Conservation (phyloP, 208 protist species). For the Sergeia podlipaevii region DNA sequence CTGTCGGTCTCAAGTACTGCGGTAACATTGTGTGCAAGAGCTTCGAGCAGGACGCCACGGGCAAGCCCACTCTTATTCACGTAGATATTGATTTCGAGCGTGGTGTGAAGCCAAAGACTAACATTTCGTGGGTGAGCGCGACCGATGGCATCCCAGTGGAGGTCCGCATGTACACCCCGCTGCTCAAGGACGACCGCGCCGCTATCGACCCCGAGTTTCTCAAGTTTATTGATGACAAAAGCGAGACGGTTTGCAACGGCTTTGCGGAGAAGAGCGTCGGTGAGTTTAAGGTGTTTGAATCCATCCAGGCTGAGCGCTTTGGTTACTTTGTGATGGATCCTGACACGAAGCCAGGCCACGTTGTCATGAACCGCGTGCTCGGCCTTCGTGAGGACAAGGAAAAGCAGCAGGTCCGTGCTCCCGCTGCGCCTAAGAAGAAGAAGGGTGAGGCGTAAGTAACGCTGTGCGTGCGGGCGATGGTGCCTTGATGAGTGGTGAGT, state of each 20-base stretch:
- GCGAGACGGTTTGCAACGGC: conserved; percentile 60
- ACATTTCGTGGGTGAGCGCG: conserved; percentile 90
- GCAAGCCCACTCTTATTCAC: conserved; percentile 64
- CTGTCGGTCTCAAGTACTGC: conserved; percentile 86
- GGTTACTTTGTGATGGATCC: conserved; percentile 90
- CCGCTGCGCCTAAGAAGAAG: conserved; percentile 18
- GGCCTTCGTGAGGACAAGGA: conserved; percentile 87
- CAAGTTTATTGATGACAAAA: conserved; percentile 85
- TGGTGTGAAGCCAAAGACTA: conserved; percentile 85
- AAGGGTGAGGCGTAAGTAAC: conserved; percentile 6
- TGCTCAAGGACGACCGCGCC: conserved; percentile 85
- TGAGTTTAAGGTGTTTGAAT: conserved; percentile 53
- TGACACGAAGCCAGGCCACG: conserved; percentile 46
- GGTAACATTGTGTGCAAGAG: conserved; percentile 84
- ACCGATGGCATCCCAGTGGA: conserved; percentile 54
- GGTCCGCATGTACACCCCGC: conserved; percentile 71
- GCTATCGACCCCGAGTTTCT: conserved; percentile 85
- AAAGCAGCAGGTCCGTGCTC: conserved; percentile 28
- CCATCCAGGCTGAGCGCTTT: conserved; percentile 89
- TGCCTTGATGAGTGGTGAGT: no score
- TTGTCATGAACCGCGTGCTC: conserved; percentile 90
- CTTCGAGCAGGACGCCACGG: conserved; percentile 68
- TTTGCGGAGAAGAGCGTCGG: conserved; percentile 63
- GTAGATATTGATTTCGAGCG: conserved; percentile 86
- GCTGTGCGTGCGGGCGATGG: no score